phyloP scores from a whole-genome alignment of 108 stramenopile species.

The Ochromonas danica region DNA sequence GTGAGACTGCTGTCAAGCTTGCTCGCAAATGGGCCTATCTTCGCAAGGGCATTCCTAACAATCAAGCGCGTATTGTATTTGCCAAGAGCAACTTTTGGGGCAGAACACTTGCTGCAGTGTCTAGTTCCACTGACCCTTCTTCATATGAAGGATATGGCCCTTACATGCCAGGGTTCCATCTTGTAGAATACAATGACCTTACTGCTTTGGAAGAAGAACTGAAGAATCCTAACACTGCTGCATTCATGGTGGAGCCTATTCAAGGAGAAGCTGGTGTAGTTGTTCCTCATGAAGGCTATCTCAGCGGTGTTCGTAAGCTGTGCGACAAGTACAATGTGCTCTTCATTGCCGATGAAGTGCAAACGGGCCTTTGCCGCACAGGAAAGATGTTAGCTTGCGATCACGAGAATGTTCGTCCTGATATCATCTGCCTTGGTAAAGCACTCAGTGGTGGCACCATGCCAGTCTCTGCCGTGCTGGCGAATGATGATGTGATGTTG shows the following conservation, averaged over 20 bases:
- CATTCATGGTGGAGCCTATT: conserved; percentile 98
- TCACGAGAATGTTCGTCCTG: conserved; percentile 85
- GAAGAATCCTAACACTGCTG: conserved; percentile 82
- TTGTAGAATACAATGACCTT: conserved; percentile 82
- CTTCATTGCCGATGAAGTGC: conserved; percentile 97
- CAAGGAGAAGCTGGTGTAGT: conserved; percentile 99
- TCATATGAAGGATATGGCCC: conserved; percentile 84
- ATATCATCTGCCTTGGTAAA: conserved; percentile 68
- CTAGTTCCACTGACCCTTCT: conserved; percentile 86
- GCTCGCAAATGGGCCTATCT: conserved; percentile 83
- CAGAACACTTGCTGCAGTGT: conserved; percentile 96
- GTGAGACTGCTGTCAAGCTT: conserved; percentile 95
- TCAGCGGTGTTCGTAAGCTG: conserved; percentile 67
- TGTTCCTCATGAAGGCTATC: conserved; percentile 76
- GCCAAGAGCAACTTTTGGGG: conserved; percentile 99
- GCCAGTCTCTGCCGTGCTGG: conserved; percentile 94
- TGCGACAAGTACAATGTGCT: conserved; percentile 91
- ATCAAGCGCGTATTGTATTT: conserved; percentile 83
- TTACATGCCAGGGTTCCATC: conserved; percentile 91
- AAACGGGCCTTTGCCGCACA: conserved; percentile 94
- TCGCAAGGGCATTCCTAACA: conserved; percentile 83
- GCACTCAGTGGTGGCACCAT: conserved; percentile 92
- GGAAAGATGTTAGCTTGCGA: conserved; percentile 85
- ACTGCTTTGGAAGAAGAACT: conserved; percentile 76
- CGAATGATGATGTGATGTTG: conserved; percentile 90